Base-by-base conservation (phyloP, 495 filamentous ascomycete genomes). In the Podospora conica region DNA sequence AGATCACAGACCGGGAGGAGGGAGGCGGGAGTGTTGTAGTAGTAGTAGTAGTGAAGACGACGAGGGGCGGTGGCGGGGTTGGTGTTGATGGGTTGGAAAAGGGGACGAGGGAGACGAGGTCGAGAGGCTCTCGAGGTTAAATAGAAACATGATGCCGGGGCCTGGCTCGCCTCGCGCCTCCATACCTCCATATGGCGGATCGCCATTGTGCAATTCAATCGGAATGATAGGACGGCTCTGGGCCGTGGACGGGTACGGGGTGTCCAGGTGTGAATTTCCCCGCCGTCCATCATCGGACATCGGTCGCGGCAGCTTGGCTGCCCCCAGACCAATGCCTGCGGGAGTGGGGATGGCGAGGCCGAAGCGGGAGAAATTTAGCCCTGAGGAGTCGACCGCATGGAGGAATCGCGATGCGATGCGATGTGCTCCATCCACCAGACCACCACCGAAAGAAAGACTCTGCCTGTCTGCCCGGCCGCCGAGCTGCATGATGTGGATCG, bases 291-390 rank as follows among this genome's bases (percentile, higher is more conserved):
- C 53, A 73, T 74, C 72, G 70, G 74, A 67, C 66, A 63, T 68
- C 40, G 65, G 62, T 71, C 66, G 64, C 75, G 75, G 75, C 75
- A 77, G 62, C 65, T 75, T 73, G 62, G 12, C 28, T 40, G 18
- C 70, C 66, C 65, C 69, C 67, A 73, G 57, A 61, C 69, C 70
- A 33, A 48, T 15, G 63, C 33, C 53, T 21, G 54, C 63, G 63
- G 63, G 63, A 64, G 55, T 64, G 63, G 63, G 63, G 63, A 58
- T 58, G 21, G 55, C 57, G 55, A 55, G 48, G 55, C 20, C 55
- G 31, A 64, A 5, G 55, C 74, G 75, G 75, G 73, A 73, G 60
- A 77, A 77, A 73, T 75, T 75, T 77, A 74, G 73, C 75, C 75
- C 75, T 74, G 70, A 48, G 22, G 15, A 55, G 7, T n/a, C n/a